These are phyloP conservation scores for Dovyalis caffra DNA, from an alignment of 345 rosid species.

Conservation along the genomic window DNA sequence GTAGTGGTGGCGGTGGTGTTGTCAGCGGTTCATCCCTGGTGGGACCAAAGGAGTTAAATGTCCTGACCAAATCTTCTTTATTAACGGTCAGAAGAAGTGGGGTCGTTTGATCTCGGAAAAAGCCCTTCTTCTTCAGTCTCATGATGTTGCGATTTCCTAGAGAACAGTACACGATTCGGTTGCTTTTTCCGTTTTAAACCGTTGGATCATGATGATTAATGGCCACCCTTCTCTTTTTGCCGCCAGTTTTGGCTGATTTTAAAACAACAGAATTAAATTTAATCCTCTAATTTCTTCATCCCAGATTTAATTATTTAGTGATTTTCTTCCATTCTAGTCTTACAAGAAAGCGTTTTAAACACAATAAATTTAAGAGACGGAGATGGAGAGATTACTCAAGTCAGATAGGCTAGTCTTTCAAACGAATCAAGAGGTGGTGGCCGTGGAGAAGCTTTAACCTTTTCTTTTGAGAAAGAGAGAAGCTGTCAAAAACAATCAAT, in stretches of 20 bases:
- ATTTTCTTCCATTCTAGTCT: not conserved
- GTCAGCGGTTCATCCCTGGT: not conserved
- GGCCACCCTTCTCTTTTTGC: not conserved
- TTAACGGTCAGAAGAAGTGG: not conserved
- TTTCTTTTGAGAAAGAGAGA: not conserved
- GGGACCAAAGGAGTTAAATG: not conserved
- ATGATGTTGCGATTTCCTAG: not conserved
- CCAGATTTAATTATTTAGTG: too few relatives aligned
- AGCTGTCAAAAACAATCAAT: not conserved
- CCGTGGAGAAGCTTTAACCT: not conserved
- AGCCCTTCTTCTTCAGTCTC: not conserved
- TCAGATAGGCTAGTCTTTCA: not conserved
- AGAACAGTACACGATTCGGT: not conserved
- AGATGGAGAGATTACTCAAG: not conserved
- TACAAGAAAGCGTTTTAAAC: not conserved
- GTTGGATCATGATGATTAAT: not conserved
- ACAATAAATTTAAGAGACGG: not conserved
- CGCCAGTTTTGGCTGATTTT: not conserved
- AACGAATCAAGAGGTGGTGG: not conserved
- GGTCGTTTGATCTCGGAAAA: not conserved
- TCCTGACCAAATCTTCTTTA: not conserved
- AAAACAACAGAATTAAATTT: too few relatives aligned
- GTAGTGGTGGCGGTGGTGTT: not conserved
- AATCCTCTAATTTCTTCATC: too few relatives aligned
- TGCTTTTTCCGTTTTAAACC: not conserved